Conservation (phyloP, 2,329 filamentous ascomycete species). For the Dothideomycetes sp. region DNA sequence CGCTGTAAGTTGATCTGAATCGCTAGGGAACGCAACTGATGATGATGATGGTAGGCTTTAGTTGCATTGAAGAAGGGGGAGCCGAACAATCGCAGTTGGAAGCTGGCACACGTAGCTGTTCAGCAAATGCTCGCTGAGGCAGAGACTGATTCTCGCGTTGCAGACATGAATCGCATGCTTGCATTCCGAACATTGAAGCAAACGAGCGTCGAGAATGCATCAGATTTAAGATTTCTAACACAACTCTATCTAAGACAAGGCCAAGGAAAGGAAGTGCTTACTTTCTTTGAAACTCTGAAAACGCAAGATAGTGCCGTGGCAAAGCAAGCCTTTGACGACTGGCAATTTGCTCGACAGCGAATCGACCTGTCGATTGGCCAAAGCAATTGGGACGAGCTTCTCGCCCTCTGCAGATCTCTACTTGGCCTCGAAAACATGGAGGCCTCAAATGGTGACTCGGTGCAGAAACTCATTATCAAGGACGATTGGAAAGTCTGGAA, state of each 20-base stretch:
- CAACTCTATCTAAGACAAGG: conserved; percentile 8
- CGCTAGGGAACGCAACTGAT: too few species aligned
- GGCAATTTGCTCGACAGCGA: conserved; percentile 6
- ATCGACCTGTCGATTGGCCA: conserved; percentile 5
- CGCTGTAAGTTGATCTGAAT: conserved; percentile 5
- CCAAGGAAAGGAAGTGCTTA: conserved; percentile 3
- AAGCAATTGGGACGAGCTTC: conserved; percentile 5
- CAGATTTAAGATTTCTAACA: conserved; percentile 5
- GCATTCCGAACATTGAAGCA: conserved; percentile 6
- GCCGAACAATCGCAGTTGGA: conserved; percentile 19
- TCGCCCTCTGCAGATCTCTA: conserved; percentile 2
- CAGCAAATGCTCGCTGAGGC: conserved; percentile 6
- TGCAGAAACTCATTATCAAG: not conserved
- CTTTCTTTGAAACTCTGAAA: conserved; percentile 1
- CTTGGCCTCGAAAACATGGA: not conserved
- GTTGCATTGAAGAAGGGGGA: conserved; percentile 21
- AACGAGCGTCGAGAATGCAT: conserved; percentile 2
- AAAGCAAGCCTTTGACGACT: conserved; percentile 4
- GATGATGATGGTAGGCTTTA: too few species aligned
- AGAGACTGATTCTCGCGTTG: conserved; percentile 4
- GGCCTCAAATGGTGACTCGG: not conserved
- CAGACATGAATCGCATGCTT: conserved; percentile 8
- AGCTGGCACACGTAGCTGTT: conserved; percentile 20
- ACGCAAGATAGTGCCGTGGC: conserved; percentile 3
- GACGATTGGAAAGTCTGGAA: conserved; percentile 8